Percentiles rank a stretch among this genome's conserved stretches.
These are phyloP conservation scores for Suillus subluteus DNA, from an alignment of 768 basidiomycete species.

Conservation along the genomic window DNA sequence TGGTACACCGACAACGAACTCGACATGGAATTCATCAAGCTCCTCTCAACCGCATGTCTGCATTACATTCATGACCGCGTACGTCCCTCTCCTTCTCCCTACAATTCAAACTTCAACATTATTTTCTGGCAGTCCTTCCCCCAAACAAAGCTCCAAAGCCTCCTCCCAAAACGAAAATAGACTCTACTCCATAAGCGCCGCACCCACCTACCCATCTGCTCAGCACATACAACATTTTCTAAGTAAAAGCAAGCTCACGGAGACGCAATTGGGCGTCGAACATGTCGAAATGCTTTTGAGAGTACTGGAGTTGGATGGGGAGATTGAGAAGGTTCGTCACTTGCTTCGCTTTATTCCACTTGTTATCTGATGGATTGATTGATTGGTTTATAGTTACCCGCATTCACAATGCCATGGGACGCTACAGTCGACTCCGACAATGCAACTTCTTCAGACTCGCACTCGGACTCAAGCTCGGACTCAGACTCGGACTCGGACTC, in stretches of 20 bases:
- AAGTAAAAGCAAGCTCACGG: slow-evolving; percentile 75
- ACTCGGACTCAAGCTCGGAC: neutral
- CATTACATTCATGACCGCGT: slow-evolving; percentile 82
- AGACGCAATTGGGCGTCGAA: slow-evolving; percentile 80
- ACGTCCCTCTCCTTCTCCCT: slow-evolving; percentile 25
- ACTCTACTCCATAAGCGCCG: slow-evolving; percentile 75
- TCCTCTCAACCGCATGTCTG: slow-evolving; percentile 75
- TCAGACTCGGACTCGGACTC: slow-evolving; percentile 25
- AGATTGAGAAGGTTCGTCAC: slow-evolving; percentile 77
- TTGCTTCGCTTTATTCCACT: neutral
- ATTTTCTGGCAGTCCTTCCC: slow-evolving; percentile 60
- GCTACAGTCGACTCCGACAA: slow-evolving; percentile 14
- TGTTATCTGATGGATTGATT: neutral
- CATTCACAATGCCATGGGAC: slow-evolving; percentile 31
- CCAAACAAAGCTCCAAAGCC: slow-evolving; percentile 51
- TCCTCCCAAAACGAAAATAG: slow-evolving; percentile 47
- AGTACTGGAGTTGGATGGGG: slow-evolving; percentile 88
- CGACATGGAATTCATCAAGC: slow-evolving; percentile 90
- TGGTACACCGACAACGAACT: slow-evolving; percentile 99
- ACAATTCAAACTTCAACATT: slow-evolving; percentile 2
- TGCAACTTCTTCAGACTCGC: slow-evolving; percentile 13
- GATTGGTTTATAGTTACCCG: slow-evolving; percentile 27
- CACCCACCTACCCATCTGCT: slow-evolving; percentile 80
- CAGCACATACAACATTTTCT: slow-evolving; percentile 76
- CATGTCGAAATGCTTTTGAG: slow-evolving; percentile 93